A percentile compares a stretch with the other conserved stretches of the same genome.
Evolutionary conservation across 139 green algal genomes (phyloP).

Genomic region (Limnomonas spitsbergensis): DNA sequence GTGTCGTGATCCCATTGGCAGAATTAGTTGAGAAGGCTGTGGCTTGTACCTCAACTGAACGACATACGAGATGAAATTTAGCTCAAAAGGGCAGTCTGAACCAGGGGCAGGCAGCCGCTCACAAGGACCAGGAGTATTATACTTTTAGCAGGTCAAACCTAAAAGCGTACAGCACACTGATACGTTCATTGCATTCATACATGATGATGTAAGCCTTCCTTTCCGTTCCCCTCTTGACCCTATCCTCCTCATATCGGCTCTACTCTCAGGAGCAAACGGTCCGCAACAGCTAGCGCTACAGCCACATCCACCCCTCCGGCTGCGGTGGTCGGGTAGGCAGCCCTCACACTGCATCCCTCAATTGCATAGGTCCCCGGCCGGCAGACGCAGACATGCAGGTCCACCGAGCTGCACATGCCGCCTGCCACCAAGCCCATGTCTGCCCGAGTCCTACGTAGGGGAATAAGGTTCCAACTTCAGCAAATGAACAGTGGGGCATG

Average conservation of each 20-base stretch:
- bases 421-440: neutral
- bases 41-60: too few relatives aligned
- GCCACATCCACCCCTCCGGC: neutral
- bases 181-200: neutral
- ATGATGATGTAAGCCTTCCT: neutral
- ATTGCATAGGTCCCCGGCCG: conserved; percentile 14
- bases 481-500: neutral
- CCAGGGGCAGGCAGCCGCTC: too few relatives aligned
- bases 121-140: too few relatives aligned
- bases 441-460: neutral
- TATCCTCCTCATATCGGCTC: neutral
- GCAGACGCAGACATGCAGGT: conserved; percentile 14
- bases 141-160: neutral
- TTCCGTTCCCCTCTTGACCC: too few relatives aligned
- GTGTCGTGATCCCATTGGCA: too few relatives aligned
- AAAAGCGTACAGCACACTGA: neutral
- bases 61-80: too few relatives aligned
- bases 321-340: neutral
- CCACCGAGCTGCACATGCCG: conserved; percentile 1
- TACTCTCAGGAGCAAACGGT: neutral
- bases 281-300: neutral
- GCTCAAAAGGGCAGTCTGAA: too few relatives aligned
- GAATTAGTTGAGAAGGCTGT: too few relatives aligned
- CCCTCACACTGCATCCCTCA: conserved; percentile 2
- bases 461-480: neutral